Evolutionary conservation across 2,329 filamentous ascomycete species (phyloP), one percentile per base, ranked within the genome.

Genomic region (Trichoderma asperellum): DNA sequence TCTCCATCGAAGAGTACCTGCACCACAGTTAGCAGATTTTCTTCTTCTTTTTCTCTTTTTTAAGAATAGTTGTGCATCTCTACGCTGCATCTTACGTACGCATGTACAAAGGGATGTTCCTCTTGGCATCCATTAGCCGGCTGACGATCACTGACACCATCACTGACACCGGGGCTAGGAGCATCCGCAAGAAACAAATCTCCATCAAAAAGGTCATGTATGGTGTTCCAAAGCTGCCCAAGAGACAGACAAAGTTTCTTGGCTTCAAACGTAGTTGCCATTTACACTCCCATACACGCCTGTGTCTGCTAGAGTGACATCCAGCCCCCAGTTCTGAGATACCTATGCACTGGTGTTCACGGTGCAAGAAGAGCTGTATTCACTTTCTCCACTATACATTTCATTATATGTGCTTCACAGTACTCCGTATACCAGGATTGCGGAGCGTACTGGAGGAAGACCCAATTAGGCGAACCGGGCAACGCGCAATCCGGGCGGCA

Each of bases 381-480:
- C 3, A 43, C 40, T 18, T n/a, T 43, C 40, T 43, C 40, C 40
- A 43, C 40, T n/a, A n/a, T 8, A 10, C 18, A 43, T 43, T n/a
- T 43, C 6, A 7, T 8, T 43, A 43, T 21, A 3, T 24, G 55
- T 16, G 21, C 21, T 55, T 55, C 47, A 55, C 16, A 29, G 21
- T 16, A n/a, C n/a, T n/a, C n/a, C n/a, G n/a, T n/a, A 16, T 35
- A 37, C 24, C 32, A 29, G 16, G 11, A 32, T 24, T 24, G 8
- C 29, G 10, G 57, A 3, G 62, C 14, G 10, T 21, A 14, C 32
- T 35, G 52, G 49, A 56, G 62, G 32, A 43, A 47, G 53, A 66
- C 40, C 37, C 10, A 35, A 49, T 58, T 66, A 66, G 53, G 63
- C 53, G 53, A 66, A 66, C 63, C 27, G 21, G 35, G 40, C n/a